Percentiles rank a stretch among this genome's conserved stretches.
Conservation (phyloP, 805 yeast species). For the Pichia ethanolica region DNA sequence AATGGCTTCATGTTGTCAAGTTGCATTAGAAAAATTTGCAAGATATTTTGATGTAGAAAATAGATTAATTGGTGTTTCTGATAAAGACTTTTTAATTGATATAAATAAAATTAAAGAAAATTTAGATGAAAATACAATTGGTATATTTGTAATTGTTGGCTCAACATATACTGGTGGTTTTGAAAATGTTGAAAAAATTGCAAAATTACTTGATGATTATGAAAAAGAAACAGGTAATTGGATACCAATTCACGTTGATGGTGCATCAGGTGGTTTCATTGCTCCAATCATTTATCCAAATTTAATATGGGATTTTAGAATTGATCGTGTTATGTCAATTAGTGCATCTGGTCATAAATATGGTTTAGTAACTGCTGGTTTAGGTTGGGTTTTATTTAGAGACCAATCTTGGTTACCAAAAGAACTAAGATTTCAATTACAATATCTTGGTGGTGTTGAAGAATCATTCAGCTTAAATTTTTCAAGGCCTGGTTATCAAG, state of each 20-base stretch:
- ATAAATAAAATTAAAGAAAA: constrained; percentile 48
- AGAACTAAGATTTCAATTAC: constrained; percentile 66
- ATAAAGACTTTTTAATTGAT: constrained; percentile 60
- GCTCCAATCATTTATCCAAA: constrained; percentile 81
- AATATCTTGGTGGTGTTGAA: constrained; percentile 83
- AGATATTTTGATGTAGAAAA: constrained; percentile 89
- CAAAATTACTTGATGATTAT: constrained; percentile 58
- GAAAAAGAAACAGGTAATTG: constrained; percentile 58
- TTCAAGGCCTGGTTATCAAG: constrained; percentile 89
- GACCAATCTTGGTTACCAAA: constrained; percentile 57
- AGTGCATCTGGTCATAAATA: constrained; percentile 91
- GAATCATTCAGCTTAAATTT: constrained; percentile 82
- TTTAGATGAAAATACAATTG: constrained; percentile 88
- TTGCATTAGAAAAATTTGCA: constrained; percentile 90
- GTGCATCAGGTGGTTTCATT: constrained; percentile 84
- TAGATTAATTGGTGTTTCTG: constrained; percentile 60
- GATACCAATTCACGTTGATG: constrained; percentile 87
- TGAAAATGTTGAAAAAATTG: constrained; percentile 62
- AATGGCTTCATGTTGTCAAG: constrained; percentile 92
- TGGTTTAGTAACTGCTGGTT: constrained; percentile 84
- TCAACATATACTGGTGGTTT: constrained; percentile 92
- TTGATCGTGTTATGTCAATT: constrained; percentile 72
- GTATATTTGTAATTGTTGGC: constrained; percentile 81
- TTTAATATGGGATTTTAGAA: constrained; percentile 74
- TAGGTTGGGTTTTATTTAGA: constrained; percentile 90